Percentiles rank a stretch among this genome's conserved stretches.
Evolutionary conservation across 2,329 filamentous ascomycete genomes (phyloP).

Genomic region (Ramularia collo-cygni): DNA sequence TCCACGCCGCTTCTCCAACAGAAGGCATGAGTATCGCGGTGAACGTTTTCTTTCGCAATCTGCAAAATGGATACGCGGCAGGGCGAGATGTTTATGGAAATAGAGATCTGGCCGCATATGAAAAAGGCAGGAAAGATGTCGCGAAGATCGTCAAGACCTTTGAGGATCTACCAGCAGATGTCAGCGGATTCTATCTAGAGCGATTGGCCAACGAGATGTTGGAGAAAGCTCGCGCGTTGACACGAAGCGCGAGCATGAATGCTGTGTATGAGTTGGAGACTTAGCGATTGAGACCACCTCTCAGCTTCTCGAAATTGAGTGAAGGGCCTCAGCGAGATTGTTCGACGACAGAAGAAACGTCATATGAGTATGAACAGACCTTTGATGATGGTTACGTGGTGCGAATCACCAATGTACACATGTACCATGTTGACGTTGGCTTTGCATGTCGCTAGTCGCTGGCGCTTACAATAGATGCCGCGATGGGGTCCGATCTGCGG

Average conservation of each 20-base stretch:
- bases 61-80: slow-evolving; percentile 56
- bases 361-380: no score
- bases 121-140: slow-evolving; percentile 69
- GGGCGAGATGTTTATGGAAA: slow-evolving; percentile 86
- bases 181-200: slow-evolving; percentile 67
- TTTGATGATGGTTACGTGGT: no score
- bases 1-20: slow-evolving; percentile 64
- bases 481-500: no score
- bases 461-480: no score
- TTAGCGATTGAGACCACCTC: no score
- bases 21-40: slow-evolving; percentile 62
- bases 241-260: slow-evolving; percentile 9
- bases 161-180: slow-evolving; percentile 56
- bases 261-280: slow-evolving; percentile 8
- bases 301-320: no score
- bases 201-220: slow-evolving; percentile 64
- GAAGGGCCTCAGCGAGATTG: no score
- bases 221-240: slow-evolving; percentile 20
- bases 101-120: slow-evolving; percentile 74
- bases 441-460: no score
- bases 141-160: slow-evolving; percentile 60
- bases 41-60: slow-evolving; percentile 79
- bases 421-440: no score
- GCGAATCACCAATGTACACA: no score
- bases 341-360: no score